Conservation (phyloP, 148 eudicot genomes). For the Rhododendron simsii region DNA sequence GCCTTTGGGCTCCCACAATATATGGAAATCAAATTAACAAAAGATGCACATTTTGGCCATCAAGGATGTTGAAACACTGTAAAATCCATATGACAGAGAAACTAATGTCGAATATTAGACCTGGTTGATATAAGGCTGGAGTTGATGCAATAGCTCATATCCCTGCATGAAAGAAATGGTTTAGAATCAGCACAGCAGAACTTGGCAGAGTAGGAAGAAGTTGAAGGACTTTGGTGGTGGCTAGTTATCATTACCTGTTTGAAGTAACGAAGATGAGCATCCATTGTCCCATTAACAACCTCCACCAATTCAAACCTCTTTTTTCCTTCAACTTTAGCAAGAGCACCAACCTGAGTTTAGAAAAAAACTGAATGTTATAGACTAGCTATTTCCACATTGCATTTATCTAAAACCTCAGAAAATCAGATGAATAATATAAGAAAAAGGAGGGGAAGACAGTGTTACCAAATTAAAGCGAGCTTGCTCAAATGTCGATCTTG, state of each 20-base stretch:
- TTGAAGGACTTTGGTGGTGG: not conserved
- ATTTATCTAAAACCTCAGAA: not conserved
- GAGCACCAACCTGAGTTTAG: constrained; percentile 55
- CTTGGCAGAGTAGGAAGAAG: constrained; percentile 1
- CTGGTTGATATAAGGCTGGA: constrained; percentile 91
- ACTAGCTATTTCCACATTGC: constrained; percentile 7
- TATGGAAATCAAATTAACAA: not conserved
- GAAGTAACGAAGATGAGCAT: constrained; percentile 86
- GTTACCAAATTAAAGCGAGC: constrained; percentile 84
- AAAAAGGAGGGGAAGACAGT: not conserved
- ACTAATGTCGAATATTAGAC: constrained; percentile 26
- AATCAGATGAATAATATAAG: not conserved
- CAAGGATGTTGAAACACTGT: constrained; percentile 1
- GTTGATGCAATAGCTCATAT: constrained; percentile 77
- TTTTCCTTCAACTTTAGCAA: constrained; percentile 79
- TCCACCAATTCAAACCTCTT: constrained; percentile 87
- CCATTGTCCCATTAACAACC: constrained; percentile 80
- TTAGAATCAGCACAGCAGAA: constrained; percentile 12
- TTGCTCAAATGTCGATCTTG: constrained; percentile 78
- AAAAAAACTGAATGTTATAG: constrained; percentile 10
- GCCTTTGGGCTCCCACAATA: not conserved
- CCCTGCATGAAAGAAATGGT: constrained; percentile 49
- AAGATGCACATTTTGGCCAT: not conserved
- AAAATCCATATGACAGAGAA: constrained; percentile 2
- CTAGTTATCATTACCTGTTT: constrained; percentile 50